phyloP scores from a whole-genome alignment of 2,329 filamentous ascomycete species.

The Colletotrichum ledebouriae region DNA sequence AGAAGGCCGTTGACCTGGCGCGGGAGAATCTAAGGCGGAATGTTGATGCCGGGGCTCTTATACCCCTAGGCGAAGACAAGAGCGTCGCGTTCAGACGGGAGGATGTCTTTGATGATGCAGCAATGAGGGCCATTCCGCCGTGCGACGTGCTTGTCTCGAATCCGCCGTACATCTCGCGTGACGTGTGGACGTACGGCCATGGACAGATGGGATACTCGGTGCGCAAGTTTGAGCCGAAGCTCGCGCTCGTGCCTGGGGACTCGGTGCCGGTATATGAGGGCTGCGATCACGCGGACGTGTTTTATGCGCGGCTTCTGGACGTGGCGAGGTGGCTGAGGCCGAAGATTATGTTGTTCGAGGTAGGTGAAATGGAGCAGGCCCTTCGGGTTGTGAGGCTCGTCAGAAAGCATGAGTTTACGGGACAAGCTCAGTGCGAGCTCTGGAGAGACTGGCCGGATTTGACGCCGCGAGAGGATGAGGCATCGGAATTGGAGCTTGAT shows the following conservation, averaged over 20 bases:
- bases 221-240: conserved; percentile 81
- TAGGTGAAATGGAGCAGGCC: conserved; percentile 79
- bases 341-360: conserved; percentile 75
- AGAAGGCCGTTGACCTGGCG: conserved; percentile 74
- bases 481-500: conserved; percentile 43
- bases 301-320: conserved; percentile 76
- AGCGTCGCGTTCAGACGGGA: conserved; percentile 60
- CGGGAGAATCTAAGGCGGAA: conserved; percentile 72
- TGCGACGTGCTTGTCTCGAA: conserved; percentile 85
- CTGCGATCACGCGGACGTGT: conserved; percentile 64
- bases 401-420: conserved; percentile 46
- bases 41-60: conserved; percentile 45
- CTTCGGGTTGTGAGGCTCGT: conserved; percentile 69
- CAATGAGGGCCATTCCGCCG: conserved; percentile 48
- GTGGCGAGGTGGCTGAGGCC: conserved; percentile 65
- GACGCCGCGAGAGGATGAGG: conserved; percentile 48
- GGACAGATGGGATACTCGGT: conserved; percentile 77
- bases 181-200: conserved; percentile 54
- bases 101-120: conserved; percentile 62
- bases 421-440: conserved; percentile 66
- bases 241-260: conserved; percentile 77
- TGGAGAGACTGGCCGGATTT: conserved; percentile 78
- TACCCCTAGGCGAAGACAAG: conserved; percentile 41
- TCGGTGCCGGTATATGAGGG: conserved; percentile 48
- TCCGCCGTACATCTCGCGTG: conserved; percentile 87